phyloP scores from a whole-genome alignment of 2,329 filamentous ascomycete genomes.

The Aspergillus luchuensis region DNA sequence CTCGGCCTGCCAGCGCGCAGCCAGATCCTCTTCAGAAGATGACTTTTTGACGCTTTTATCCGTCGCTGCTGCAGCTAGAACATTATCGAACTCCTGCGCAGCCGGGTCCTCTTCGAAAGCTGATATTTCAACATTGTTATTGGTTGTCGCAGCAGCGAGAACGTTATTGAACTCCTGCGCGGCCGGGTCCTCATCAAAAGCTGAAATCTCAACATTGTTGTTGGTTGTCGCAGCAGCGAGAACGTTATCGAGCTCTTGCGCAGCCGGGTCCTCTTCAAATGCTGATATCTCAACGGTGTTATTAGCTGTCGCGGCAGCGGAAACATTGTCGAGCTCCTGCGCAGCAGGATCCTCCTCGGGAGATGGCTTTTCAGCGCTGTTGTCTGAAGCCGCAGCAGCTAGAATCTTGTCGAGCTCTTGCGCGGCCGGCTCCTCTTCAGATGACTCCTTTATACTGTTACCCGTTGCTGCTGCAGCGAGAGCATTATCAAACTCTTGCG shows the following conservation, averaged over 20 bases:
- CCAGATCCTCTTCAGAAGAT: conserved; percentile 62
- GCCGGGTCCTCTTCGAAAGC: conserved; percentile 64
- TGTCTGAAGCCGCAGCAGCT: too few relatives aligned
- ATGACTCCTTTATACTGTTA: conserved; percentile 22
- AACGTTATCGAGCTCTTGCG: conserved; percentile 44
- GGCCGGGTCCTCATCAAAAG: conserved; percentile 25
- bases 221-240: conserved; percentile 19
- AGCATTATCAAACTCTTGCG: conserved; percentile 29
- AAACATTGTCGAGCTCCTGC: conserved; percentile 16
- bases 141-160: conserved; percentile 25
- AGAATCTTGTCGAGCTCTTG: too few relatives aligned
- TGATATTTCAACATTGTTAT: conserved; percentile 22
- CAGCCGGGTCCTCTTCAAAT: conserved; percentile 66
- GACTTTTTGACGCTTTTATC: conserved; percentile 23
- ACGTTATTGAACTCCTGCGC: conserved; percentile 21
- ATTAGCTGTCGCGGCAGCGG: conserved; percentile 25
- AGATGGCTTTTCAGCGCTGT: too few relatives aligned
- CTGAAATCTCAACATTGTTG: too few relatives aligned
- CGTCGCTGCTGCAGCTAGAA: conserved; percentile 24
- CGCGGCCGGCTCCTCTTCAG: background rate
- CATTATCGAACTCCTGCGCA: conserved; percentile 49
- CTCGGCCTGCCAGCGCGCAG: conserved; percentile 80
- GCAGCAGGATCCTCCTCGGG: conserved; percentile 32
- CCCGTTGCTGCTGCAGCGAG: conserved; percentile 11
- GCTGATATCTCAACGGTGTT: conserved; percentile 24